Conservation (phyloP, 805 yeast genomes). For the Candida broadrunensis region DNA sequence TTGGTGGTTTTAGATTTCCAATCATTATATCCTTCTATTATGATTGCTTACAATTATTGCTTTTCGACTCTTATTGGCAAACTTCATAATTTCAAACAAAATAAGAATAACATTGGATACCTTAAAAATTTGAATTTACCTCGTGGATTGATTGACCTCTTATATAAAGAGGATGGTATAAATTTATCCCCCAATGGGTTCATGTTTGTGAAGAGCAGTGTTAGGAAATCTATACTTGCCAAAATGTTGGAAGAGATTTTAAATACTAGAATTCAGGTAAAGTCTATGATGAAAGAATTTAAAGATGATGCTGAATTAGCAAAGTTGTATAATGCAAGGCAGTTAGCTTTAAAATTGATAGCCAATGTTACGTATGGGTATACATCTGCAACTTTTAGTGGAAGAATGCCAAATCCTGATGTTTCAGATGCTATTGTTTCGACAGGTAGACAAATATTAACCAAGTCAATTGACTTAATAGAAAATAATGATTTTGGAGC, state of each 20-base stretch:
- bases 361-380: conserved; percentile 98
- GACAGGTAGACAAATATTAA: conserved; percentile 82
- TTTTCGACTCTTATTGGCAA: conserved; percentile 71
- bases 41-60: conserved; percentile 89
- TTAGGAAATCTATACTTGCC: conserved; percentile 72
- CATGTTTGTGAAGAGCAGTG: conserved; percentile 62
- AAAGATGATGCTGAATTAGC: conserved; percentile 44
- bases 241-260: conserved; percentile 83
- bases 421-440: conserved; percentile 93
- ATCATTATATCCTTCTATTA: conserved; percentile 87
- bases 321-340: conserved; percentile 68
- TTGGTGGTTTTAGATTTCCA: conserved; percentile 89
- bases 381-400: conserved; percentile 90
- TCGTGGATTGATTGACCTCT: conserved; percentile 51
- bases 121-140: conserved; percentile 44
- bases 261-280: conserved; percentile 75
- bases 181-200: conserved; percentile 84
- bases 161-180: conserved; percentile 48
- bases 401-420: conserved; percentile 96
- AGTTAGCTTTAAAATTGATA: conserved; percentile 80
- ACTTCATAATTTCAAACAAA: conserved; percentile 49
- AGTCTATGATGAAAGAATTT: conserved; percentile 63
- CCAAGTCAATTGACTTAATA: conserved; percentile 65
- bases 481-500: conserved; percentile 75
- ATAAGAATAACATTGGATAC: conserved; percentile 53